Evolutionary conservation across 2,329 filamentous ascomycete genomes (phyloP), one percentile per base, ranked within the genome.

Genomic region (Hypoxylon sp.): DNA sequence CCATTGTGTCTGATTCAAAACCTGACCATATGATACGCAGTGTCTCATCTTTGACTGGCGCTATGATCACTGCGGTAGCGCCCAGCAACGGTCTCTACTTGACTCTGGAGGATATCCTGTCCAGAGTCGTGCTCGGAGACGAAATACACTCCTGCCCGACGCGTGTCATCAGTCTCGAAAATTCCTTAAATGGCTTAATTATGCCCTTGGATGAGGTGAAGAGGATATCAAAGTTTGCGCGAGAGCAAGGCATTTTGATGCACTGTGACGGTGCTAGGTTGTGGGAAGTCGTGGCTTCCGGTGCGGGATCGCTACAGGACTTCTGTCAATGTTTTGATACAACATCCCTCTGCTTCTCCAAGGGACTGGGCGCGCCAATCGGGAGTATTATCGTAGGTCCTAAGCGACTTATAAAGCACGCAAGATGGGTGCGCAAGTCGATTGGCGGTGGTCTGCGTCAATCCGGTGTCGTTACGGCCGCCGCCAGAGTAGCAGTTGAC

Each of bases 391-490:
- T 86, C 6, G 77, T 85, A 22, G 84, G 83, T 10, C 44, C 75
- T 3, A 81, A 83, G 61, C 79, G 80, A 0, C 87, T 90, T 71
- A 86, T 93, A 74, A 88, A 88, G 75, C 88, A 90, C 57, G 89
- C 90, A 3, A 83, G 91, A n/a, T 92, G 92, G 89, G 86, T 94
- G 26, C 85, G 93, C 62, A 97, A 97, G 82, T 87, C 88, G 26
- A 90, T 97, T 71, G 94, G 94, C 19, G 94, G 94, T 44, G 93
- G 92, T 0, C 83, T 93, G 63, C 84, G 94, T 26, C 93, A 96
- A 80, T 84, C 91, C 0, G 94, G 94, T 60, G 87, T 96, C 1
- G 83, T 96, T 13, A 89, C 92, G 4, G 90, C 92, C 0, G 89
- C 93, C 0, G 93, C 93, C 0, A 83, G 91, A 22, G 90, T 94